A percentile compares a stretch with the other conserved stretches of the same genome.
Evolutionary conservation across 2,329 filamentous ascomycete species (phyloP).

Genomic region (Phyllosticta paracitricarpa): DNA sequence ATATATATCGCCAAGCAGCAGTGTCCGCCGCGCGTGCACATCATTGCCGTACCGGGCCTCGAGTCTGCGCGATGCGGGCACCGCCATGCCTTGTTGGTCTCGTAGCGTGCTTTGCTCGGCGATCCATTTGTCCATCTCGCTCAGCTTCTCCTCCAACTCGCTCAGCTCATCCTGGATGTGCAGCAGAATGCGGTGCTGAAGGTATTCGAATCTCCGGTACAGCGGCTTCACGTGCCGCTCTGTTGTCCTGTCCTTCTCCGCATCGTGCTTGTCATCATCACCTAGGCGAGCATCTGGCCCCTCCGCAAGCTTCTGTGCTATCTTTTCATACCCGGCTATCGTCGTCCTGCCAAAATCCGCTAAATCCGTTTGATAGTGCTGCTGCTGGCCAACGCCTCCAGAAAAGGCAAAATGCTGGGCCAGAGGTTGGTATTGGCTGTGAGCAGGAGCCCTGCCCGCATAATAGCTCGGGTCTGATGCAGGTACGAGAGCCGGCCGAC

Average conservation of each 20-base stretch:
- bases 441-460: not conserved
- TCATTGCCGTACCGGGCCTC: conserved; percentile 47
- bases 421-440: conserved; percentile 7
- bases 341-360: conserved; percentile 20
- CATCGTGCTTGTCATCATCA: conserved; percentile 12
- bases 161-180: conserved; percentile 78
- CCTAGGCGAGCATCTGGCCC: conserved; percentile 14
- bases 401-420: not conserved
- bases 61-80: conserved; percentile 50
- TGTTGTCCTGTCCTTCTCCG: not conserved
- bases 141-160: conserved; percentile 70
- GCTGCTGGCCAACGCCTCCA: not conserved
- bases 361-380: not conserved
- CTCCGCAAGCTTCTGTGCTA: conserved; percentile 27
- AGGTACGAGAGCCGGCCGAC: conserved; percentile 7
- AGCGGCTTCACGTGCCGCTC: conserved; percentile 42
- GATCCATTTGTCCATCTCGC: conserved; percentile 54
- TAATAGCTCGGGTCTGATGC: conserved; percentile 4
- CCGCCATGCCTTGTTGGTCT: conserved; percentile 14
- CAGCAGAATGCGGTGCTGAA: conserved; percentile 74
- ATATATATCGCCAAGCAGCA: conserved; percentile 52
- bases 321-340: conserved; percentile 27
- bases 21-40: conserved; percentile 50
- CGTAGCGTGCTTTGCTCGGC: conserved; percentile 20
- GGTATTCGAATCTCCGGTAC: conserved; percentile 70